Evolutionary conservation across 495 filamentous ascomycete genomes (phyloP).

Genomic region (Daldinia decipiens): DNA sequence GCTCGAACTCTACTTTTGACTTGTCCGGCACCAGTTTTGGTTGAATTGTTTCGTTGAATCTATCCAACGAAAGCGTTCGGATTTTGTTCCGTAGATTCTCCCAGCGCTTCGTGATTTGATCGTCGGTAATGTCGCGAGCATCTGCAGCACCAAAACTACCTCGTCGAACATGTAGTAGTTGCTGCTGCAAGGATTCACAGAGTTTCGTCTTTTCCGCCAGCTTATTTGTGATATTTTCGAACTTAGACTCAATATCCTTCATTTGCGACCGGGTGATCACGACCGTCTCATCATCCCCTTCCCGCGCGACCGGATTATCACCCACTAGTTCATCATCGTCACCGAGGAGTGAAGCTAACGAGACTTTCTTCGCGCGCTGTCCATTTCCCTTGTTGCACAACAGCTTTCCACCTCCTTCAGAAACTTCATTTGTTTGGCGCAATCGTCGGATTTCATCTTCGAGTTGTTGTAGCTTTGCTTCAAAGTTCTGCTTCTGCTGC

Average conservation of each 20-base stretch:
- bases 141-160: constrained; percentile 1
- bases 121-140: constrained; percentile 24
- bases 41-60: constrained; percentile 27
- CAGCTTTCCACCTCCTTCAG: background rate
- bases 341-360: background rate
- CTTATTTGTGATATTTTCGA: constrained; percentile 10
- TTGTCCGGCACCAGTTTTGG: constrained; percentile 28
- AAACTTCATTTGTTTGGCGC: constrained; percentile 7
- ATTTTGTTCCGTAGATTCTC: constrained; percentile 32
- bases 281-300: constrained; percentile 20
- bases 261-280: constrained; percentile 34
- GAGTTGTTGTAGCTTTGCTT: constrained; percentile 30
- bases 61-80: constrained; percentile 27
- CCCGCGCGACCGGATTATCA: background rate
- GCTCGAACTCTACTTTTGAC: constrained; percentile 30
- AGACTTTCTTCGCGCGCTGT: background rate
- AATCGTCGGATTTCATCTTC: constrained; percentile 35
- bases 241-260: constrained; percentile 31
- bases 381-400: background rate
- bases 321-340: constrained; percentile 12
- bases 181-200: constrained; percentile 29
- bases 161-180: constrained; percentile 18
- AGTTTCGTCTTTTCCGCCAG: constrained; percentile 38
- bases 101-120: constrained; percentile 32
- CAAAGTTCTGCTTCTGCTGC: constrained; percentile 30